Evolutionary conservation across 169 alveolate species (phyloP).

Genomic region (Cryptosporidium sp.): DNA sequence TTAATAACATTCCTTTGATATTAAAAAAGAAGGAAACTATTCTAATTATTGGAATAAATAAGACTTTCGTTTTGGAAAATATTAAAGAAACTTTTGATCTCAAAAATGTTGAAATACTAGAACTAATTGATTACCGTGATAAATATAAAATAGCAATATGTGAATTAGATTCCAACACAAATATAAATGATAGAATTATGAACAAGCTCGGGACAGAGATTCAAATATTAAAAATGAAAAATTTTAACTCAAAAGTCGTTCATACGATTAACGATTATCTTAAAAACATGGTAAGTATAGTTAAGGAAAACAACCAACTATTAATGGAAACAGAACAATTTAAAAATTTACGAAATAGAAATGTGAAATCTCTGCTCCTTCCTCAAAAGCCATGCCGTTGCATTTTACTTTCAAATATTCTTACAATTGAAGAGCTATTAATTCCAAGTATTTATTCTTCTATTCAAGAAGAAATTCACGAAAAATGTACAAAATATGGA

Average conservation of each 20-base stretch:
- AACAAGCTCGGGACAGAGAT: background rate
- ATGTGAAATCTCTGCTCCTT: background rate
- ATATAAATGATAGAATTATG: background rate
- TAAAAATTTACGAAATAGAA: background rate
- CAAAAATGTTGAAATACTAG: conserved; percentile 16
- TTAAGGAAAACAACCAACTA: background rate
- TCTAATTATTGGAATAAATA: conserved; percentile 26
- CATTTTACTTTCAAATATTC: conserved; percentile 41
- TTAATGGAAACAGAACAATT: background rate
- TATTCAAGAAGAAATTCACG: conserved; percentile 8
- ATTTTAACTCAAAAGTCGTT: conserved; percentile 8
- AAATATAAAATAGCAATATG: conserved; percentile 54
- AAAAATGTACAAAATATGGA: conserved; percentile 36
- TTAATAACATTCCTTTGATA: conserved; percentile 35
- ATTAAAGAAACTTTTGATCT: background rate
- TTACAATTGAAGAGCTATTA: conserved; percentile 32
- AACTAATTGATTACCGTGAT: conserved; percentile 12
- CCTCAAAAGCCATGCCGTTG: conserved; percentile 64
- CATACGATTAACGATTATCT: conserved; percentile 8
- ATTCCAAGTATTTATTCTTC: background rate
- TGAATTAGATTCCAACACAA: background rate
- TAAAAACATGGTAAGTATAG: background rate
- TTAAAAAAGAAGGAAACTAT: conserved; percentile 21
- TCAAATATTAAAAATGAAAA: conserved; percentile 13
- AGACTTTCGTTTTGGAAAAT: background rate